phyloP scores from a whole-genome alignment of 495 filamentous ascomycete genomes.

The Xylaria nigripes region DNA sequence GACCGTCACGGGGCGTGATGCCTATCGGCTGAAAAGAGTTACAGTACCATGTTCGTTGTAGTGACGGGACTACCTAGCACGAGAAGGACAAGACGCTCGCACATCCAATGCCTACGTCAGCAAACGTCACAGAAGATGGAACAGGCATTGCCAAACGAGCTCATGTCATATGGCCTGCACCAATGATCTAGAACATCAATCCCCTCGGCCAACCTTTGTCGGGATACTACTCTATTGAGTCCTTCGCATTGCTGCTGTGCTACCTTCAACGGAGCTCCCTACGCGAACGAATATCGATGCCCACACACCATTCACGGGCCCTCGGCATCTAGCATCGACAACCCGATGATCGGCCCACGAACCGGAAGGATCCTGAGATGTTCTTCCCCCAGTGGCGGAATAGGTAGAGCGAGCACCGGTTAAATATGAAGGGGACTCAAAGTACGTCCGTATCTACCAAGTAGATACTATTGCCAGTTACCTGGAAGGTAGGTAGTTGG shows the following conservation, averaged over 20 bases:
- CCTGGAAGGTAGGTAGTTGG: too few relatives aligned
- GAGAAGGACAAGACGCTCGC: neutral
- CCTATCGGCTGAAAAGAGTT: neutral
- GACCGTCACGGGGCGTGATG: neutral
- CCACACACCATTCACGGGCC: neutral
- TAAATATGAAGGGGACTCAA: too few relatives aligned
- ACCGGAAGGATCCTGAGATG: neutral
- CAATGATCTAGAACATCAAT: neutral
- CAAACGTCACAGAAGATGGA: neutral
- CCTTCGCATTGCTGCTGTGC: neutral
- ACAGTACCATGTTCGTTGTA: too few relatives aligned
- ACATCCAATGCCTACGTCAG: neutral
- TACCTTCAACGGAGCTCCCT: neutral
- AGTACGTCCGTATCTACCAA: too few relatives aligned
- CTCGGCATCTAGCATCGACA: neutral
- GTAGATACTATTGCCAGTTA: too few relatives aligned
- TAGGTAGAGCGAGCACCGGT: too few relatives aligned
- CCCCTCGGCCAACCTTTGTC: neutral
- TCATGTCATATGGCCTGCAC: neutral
- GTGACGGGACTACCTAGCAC: neutral
- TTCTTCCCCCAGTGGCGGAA: neutral
- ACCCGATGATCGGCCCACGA: neutral
- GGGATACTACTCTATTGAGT: neutral
- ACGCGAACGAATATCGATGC: neutral
- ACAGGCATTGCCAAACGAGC: neutral